Evolutionary conservation across 2,329 filamentous ascomycete genomes (phyloP), one percentile per base, ranked within the genome.

Genomic region (Apiospora hydei): DNA sequence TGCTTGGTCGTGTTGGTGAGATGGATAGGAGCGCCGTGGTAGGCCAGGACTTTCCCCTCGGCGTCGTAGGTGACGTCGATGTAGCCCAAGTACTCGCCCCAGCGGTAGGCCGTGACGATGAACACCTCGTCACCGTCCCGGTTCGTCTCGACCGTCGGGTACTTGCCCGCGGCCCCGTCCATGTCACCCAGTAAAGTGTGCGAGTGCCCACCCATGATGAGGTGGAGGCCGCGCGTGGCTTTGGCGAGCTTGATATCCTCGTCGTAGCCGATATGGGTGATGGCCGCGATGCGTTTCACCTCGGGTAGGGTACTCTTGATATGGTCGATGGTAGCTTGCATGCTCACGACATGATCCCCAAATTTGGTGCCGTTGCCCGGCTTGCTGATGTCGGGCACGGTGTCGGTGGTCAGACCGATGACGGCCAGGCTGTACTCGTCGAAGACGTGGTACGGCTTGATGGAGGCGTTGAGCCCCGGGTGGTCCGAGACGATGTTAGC

Each of bases 11-110:
- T 81, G 80, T 92, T 92, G 80, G 87, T 89, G 70, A 92, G 81
- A 77, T 91, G 90, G 75, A 92, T 88, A 0, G 91, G 90, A 0
- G 86, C 90, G 44, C 90, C 90, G 76, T 87, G 86, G 81, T 92
- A 92, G 4, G 85, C 85, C 7, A 92, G 84, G 21, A 91, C 87
- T 78, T 87, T 89, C 78, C 91, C 91, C 1, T 88, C 81, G 4
- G 83, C 74, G 75, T 91, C 89, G 76, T 91, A 92, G 0, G 88
- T 89, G 10, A 92, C 86, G 74, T 92, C 90, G 75, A 92, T 92
- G 79, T 90, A 90, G 72, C 90, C 91, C 2, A 92, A 81, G 71
- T 92, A 92, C 81, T 92, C 89, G 69, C 90, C 90, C 91, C 91
- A 92, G 74, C 90, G 87, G 78, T 90, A 92, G 2, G 90, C 88